These are phyloP conservation scores for Leccinum sublutescens DNA, from an alignment of 768 basidiomycete species.

Conservation along the genomic window DNA sequence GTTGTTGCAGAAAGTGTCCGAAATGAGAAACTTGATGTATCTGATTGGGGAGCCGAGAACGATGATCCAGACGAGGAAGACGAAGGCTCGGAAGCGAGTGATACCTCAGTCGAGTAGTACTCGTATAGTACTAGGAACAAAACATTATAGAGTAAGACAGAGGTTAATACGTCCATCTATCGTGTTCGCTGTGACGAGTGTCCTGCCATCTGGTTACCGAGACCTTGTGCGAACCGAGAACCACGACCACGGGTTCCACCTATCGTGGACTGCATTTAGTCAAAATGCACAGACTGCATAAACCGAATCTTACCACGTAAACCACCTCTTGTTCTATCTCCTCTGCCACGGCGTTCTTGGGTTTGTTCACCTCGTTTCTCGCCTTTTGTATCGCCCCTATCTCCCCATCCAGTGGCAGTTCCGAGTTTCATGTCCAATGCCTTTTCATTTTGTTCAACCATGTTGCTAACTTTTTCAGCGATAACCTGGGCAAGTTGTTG, in stretches of 20 bases:
- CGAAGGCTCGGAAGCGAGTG: slow-evolving; percentile 12
- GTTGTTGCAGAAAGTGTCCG: slow-evolving; percentile 46
- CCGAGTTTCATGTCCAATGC: slow-evolving; percentile 82
- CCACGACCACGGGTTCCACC: slow-evolving; percentile 73
- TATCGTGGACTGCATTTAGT: slow-evolving; percentile 22
- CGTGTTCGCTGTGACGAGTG: slow-evolving; percentile 22
- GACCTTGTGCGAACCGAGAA: slow-evolving; percentile 77
- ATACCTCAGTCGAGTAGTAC: slow-evolving; percentile 7
- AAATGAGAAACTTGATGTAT: slow-evolving; percentile 55
- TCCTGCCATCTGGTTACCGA: slow-evolving; percentile 75
- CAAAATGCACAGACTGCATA: not conserved
- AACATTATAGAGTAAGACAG: slow-evolving; percentile 1
- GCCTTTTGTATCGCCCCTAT: slow-evolving; percentile 57
- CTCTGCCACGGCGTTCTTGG: slow-evolving; percentile 73
- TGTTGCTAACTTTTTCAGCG: slow-evolving; percentile 79
- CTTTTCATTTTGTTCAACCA: slow-evolving; percentile 95
- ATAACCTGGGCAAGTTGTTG: slow-evolving; percentile 90
- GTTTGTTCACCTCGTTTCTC: slow-evolving; percentile 80
- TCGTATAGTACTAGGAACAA: not conserved
- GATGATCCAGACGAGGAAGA: slow-evolving; percentile 28
- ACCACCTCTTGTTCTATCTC: slow-evolving; percentile 56
- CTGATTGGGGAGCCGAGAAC: slow-evolving; percentile 49
- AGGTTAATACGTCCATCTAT: slow-evolving; percentile 8
- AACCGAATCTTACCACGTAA: slow-evolving; percentile 48
- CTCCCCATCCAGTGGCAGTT: slow-evolving; percentile 48